Percentiles rank a stretch among this genome's conserved stretches.
These are phyloP conservation scores for Mytilinidion resinicola DNA, from an alignment of 495 filamentous ascomycete genomes.

Conservation along the genomic window DNA sequence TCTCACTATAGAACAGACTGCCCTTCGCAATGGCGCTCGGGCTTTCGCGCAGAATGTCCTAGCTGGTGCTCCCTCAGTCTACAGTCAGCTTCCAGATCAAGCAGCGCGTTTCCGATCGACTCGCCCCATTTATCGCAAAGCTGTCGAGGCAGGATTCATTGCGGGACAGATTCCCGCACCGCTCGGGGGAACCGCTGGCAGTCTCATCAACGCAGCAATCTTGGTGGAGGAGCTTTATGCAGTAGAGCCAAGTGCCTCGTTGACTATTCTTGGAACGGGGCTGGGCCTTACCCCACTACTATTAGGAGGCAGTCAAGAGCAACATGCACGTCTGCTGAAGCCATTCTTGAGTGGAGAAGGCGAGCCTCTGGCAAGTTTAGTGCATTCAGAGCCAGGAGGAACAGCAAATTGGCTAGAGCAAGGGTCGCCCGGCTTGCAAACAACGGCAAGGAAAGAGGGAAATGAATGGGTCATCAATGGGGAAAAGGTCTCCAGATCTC, in stretches of 20 bases:
- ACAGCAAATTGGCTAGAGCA: conserved; percentile 49
- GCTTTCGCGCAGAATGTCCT: conserved; percentile 38
- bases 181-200: conserved; percentile 42
- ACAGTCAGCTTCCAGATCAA: conserved; percentile 32
- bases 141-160: conserved; percentile 42
- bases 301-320: conserved; percentile 38
- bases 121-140: conserved; percentile 40
- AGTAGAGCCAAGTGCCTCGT: conserved; percentile 42
- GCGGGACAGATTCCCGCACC: conserved; percentile 42
- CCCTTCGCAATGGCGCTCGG: conserved; percentile 33
- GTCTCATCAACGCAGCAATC: conserved; percentile 44
- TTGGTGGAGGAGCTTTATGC: conserved; percentile 49
- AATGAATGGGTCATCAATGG: conserved; percentile 51
- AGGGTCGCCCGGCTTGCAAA: conserved; percentile 43
- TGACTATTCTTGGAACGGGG: conserved; percentile 49
- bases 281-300: conserved; percentile 47
- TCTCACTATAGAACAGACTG: conserved; percentile 34
- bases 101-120: conserved; percentile 43
- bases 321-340: conserved; percentile 40
- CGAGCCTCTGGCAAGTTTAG: conserved; percentile 45
- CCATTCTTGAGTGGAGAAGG: conserved; percentile 45
- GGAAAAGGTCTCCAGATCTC: conserved; percentile 40
- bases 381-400: conserved; percentile 47
- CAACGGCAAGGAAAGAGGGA: conserved; percentile 45
- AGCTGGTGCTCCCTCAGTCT: conserved; percentile 32